Base-by-base conservation (phyloP, 441 rosid genomes). In the Geranium incanum region DNA sequence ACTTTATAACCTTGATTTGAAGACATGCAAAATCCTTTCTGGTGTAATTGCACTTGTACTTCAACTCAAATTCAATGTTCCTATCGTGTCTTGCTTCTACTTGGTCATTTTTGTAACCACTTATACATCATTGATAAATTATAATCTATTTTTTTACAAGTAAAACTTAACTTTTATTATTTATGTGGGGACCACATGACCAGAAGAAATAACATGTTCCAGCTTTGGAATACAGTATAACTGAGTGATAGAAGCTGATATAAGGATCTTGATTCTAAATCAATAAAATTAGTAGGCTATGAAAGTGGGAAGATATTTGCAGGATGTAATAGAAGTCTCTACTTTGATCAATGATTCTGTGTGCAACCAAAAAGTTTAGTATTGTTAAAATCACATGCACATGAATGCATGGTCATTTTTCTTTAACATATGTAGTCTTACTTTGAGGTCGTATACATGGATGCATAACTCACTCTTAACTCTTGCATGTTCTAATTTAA, bases 201-300 rank as follows among this genome's bases (percentile, higher is more conserved):
- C 36, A 50, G 59, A 57, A 62, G 37, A 12, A 62, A 62, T 62
- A 62, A 21, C 3, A 64, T 64, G 39, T 64, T 33, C 15, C 3
- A 12, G 9, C 16, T 9, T 7, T 63, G 11, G 16, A 64, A 64
- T 33, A 23, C 36, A 33, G 16, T 64, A 64, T 9, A 0, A 28
- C 13, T 55, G 19, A 55, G 16, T 63, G 67, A 63, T 63, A 37
- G 33, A 63, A 28, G 38, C 36, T 63, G 39, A 36, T 60, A 60
- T 23, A 62, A 33, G 66, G 66, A 28, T 62, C 37, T 62, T 62
- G 36, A 23, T 62, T 62, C 66, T 23, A 21, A 23, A 23, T 62
- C 28, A 36, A 64, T 64, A 13, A 39, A 64, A 64, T 64, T 12
- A 33, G 67, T 12, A 62, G 66, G 66, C 66, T 62, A 21, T 62